Evolutionary conservation across 2,329 filamentous ascomycete genomes (phyloP).

Genomic region (Trichophyton simii): DNA sequence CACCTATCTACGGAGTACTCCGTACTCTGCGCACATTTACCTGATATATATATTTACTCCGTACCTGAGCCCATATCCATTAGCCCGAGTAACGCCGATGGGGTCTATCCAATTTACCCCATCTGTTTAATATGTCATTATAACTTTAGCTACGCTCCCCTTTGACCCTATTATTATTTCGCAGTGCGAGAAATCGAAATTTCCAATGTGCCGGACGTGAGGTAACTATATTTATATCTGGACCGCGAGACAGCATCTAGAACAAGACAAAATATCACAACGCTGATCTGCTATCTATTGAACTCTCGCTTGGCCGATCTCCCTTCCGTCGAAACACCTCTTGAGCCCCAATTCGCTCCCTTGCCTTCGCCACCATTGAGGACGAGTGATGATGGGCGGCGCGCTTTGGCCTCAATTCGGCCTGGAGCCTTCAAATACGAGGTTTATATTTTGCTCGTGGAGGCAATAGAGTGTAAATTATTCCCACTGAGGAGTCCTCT

Average conservation of each 20-base stretch:
- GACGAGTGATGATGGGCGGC: not conserved
- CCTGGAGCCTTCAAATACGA: not conserved
- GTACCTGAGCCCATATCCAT: too few species aligned
- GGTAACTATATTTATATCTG: not conserved
- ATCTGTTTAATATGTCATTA: not conserved
- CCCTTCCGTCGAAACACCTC: not conserved
- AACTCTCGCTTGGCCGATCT: not conserved
- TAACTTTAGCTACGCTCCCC: too few species aligned
- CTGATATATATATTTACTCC: too few species aligned
- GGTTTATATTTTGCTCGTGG: not conserved
- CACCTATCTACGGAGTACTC: not conserved
- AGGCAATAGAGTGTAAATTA: not conserved
- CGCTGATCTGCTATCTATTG: not conserved
- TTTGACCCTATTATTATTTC: not conserved
- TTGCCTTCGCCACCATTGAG: not conserved
- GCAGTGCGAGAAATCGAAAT: not conserved
- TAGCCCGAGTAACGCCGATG: too few species aligned
- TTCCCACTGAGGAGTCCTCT: not conserved
- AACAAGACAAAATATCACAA: not conserved
- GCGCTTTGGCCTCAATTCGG: constrained; percentile 1
- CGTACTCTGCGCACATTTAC: too few species aligned
- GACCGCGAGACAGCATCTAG: not conserved
- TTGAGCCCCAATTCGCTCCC: not conserved
- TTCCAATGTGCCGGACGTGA: not conserved
- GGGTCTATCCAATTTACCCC: not conserved